Conservation (phyloP, 345 rosid genomes). For the Isatis tinctoria region DNA sequence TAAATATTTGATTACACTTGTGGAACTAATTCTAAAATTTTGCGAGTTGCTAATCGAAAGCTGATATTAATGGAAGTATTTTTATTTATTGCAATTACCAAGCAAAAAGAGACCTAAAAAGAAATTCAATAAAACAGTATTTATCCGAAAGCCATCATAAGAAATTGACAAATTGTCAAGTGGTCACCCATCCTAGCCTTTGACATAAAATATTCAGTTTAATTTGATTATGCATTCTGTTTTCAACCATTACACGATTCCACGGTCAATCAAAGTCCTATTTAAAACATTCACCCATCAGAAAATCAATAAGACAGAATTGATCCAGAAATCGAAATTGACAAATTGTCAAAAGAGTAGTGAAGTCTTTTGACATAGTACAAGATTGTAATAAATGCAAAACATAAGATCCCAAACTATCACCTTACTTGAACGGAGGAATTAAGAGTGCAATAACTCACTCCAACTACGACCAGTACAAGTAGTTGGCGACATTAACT, state of each 20-base stretch:
- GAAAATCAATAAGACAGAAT: not conserved
- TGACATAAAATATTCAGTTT: not conserved
- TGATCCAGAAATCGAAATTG: slow-evolving; percentile 4
- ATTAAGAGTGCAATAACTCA: slow-evolving; percentile 40
- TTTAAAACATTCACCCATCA: not conserved
- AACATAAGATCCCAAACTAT: slow-evolving; percentile 20
- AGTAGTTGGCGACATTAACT: slow-evolving; percentile 68
- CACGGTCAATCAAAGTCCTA: not conserved
- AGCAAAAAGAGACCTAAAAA: too few relatives aligned
- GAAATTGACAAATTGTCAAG: not conserved
- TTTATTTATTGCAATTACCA: too few relatives aligned
- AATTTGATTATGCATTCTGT: not conserved
- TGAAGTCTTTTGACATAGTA: slow-evolving; percentile 3
- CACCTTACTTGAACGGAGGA: slow-evolving; percentile 13
- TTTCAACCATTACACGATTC: not conserved
- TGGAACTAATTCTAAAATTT: too few relatives aligned
- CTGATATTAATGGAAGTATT: too few relatives aligned
- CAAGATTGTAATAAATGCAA: slow-evolving; percentile 16
- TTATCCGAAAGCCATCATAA: not conserved
- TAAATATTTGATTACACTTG: too few relatives aligned
- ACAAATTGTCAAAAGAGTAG: slow-evolving; percentile 1
- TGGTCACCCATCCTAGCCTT: not conserved
- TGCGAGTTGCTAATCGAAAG: too few relatives aligned
- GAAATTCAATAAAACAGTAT: not conserved
- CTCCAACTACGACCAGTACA: slow-evolving; percentile 50